phyloP scores from a whole-genome alignment of 106 monocot species.

The Phalaenopsis equestris region DNA sequence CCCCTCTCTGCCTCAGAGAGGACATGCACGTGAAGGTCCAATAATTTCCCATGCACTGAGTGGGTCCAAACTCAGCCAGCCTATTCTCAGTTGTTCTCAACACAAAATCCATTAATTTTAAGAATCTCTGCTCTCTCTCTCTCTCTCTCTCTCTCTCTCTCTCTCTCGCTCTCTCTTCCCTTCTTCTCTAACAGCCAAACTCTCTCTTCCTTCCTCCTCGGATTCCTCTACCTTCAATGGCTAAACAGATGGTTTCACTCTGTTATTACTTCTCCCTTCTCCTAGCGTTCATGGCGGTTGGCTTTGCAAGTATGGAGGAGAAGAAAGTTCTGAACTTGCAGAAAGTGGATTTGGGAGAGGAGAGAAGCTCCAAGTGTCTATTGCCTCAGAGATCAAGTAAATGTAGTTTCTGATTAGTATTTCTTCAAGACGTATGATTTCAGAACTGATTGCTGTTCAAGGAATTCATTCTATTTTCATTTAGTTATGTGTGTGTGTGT shows the following conservation, averaged over 20 bases:
- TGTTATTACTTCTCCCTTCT: slow-evolving; percentile 4
- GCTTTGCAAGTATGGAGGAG: not conserved
- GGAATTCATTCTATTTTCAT: not conserved
- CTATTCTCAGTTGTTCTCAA: slow-evolving; percentile 22
- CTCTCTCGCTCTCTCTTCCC: not conserved
- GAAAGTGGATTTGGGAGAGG: not conserved
- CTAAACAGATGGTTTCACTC: not conserved
- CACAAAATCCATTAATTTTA: slow-evolving; percentile 14
- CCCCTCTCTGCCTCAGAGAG: not conserved
- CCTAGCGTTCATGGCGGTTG: not conserved
- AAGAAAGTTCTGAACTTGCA: slow-evolving; percentile 4
- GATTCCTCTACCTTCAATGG: slow-evolving; percentile 8
- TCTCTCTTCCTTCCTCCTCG: not conserved
- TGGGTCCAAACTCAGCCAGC: slow-evolving; percentile 15
- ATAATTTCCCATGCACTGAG: slow-evolving; percentile 22
- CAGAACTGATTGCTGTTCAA: not conserved
- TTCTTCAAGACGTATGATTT: not conserved
- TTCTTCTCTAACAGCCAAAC: not conserved
- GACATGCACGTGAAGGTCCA: slow-evolving; percentile 27
- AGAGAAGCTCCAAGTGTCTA: not conserved
- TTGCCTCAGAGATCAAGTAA: slow-evolving; percentile 24
- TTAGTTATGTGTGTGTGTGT: too few species aligned
- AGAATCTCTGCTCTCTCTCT: slow-evolving; percentile 21
- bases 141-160: slow-evolving; percentile 3
- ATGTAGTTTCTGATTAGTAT: not conserved